Percentiles rank a stretch among this genome's conserved stretches.
These are phyloP conservation scores for Citrus trifoliata DNA, from an alignment of 345 rosid species.

Conservation along the genomic window DNA sequence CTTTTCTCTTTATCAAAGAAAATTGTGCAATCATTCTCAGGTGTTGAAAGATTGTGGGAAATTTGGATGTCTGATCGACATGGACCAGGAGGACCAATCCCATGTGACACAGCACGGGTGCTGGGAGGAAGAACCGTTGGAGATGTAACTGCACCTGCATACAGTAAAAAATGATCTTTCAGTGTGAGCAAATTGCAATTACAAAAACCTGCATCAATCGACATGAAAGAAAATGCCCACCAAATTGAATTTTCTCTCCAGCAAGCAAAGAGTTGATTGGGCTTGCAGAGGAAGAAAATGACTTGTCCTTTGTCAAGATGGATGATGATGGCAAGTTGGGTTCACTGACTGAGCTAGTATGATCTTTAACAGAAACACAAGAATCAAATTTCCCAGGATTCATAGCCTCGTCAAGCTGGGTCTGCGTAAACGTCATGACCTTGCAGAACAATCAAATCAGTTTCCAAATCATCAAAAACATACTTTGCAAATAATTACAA, in stretches of 20 bases:
- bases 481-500: background rate
- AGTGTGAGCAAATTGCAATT: background rate
- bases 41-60: slow-evolving; percentile 35
- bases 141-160: slow-evolving; percentile 89
- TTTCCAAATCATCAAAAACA: slow-evolving; percentile 7
- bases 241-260: slow-evolving; percentile 97
- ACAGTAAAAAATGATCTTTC: slow-evolving; percentile 10
- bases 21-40: slow-evolving; percentile 50
- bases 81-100: slow-evolving; percentile 59
- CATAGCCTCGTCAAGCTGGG: slow-evolving; percentile 91
- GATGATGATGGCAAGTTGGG: slow-evolving; percentile 53
- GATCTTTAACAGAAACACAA: slow-evolving; percentile 64
- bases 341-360: slow-evolving; percentile 43
- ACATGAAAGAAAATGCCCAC: slow-evolving; percentile 41
- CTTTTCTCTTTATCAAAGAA: slow-evolving; percentile 74
- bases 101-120: slow-evolving; percentile 45
- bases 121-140: slow-evolving; percentile 63
- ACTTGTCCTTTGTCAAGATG: slow-evolving; percentile 51
- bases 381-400: slow-evolving; percentile 71
- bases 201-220: background rate
- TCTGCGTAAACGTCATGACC: slow-evolving; percentile 82
- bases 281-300: slow-evolving; percentile 60
- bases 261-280: slow-evolving; percentile 86
- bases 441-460: slow-evolving; percentile 30
- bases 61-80: slow-evolving; percentile 46